phyloP scores from a whole-genome alignment of 2,329 filamentous ascomycete genomes.

The Penicillium paneum region DNA sequence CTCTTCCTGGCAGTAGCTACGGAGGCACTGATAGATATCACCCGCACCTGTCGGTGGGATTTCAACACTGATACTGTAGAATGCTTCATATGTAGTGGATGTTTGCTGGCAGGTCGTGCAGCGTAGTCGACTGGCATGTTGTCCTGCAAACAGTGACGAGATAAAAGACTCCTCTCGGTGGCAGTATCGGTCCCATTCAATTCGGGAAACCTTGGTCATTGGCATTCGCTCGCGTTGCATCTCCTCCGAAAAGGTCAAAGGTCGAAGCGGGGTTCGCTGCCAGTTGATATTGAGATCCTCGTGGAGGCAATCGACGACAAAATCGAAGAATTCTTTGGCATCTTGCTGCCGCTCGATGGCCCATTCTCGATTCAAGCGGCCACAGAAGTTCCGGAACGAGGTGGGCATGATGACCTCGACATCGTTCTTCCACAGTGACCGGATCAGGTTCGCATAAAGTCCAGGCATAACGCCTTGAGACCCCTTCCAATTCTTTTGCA shows the following conservation, averaged over 20 bases:
- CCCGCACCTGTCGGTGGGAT: conserved; percentile 61
- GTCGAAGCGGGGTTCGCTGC: conserved; percentile 56
- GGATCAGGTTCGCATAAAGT: conserved; percentile 59
- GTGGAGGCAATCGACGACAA: conserved; percentile 75
- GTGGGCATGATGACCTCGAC: conserved; percentile 53
- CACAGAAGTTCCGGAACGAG: conserved; percentile 64
- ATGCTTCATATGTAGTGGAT: conserved; percentile 65
- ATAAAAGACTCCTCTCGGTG: conserved; percentile 71
- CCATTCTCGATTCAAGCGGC: conserved; percentile 63
- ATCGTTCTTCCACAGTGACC: conserved; percentile 62
- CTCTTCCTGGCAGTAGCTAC: conserved; percentile 67
- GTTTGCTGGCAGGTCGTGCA: conserved; percentile 62
- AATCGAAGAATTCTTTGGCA: conserved; percentile 83
- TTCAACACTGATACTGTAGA: conserved; percentile 68
- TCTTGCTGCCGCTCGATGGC: conserved; percentile 80
- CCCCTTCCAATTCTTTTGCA: conserved; percentile 64
- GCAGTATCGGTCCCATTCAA: conserved; percentile 71
- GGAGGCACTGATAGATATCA: conserved; percentile 66
- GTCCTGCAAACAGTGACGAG: conserved; percentile 73
- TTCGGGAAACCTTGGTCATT: conserved; percentile 62
- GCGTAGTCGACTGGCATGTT: conserved; percentile 60
- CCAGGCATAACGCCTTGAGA: conserved; percentile 62
- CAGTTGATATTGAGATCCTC: conserved; percentile 78
- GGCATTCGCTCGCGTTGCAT: conserved; percentile 59
- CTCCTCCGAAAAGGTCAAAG: conserved; percentile 60